phyloP scores from a whole-genome alignment of 2,329 filamentous ascomycete species.

The Dothistroma pini region DNA sequence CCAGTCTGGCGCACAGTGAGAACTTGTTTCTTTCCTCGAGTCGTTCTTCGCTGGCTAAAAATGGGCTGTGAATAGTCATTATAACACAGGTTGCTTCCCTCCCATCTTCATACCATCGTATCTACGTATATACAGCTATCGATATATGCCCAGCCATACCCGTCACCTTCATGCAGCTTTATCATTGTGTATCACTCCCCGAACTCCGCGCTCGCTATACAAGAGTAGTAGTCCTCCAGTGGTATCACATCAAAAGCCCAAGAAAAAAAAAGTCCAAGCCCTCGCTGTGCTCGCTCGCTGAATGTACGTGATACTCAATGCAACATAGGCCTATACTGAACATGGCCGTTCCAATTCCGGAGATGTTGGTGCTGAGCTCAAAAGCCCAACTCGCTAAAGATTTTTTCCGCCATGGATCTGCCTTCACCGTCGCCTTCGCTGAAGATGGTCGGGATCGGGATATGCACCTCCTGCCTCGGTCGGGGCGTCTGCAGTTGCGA shows the following conservation, averaged over 20 bases:
- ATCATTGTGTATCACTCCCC: background rate
- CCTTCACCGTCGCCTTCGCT: slow-evolving; percentile 10
- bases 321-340: background rate
- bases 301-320: background rate
- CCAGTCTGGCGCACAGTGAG: too few relatives aligned
- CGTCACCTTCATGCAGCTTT: background rate
- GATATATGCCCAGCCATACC: background rate
- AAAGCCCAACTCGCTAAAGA: slow-evolving; percentile 34
- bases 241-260: background rate
- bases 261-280: background rate
- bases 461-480: background rate
- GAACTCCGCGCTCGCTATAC: background rate
- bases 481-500: background rate
- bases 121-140: background rate
- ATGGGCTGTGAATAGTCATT: background rate
- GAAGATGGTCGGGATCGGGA: slow-evolving; percentile 4
- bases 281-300: slow-evolving; percentile 5
- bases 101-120: background rate
- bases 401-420: slow-evolving; percentile 25
- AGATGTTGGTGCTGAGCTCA: slow-evolving; percentile 7
- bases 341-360: background rate
- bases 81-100: background rate
- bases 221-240: background rate
- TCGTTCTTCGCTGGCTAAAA: background rate
- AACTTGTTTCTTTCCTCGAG: too few relatives aligned